Conservation (phyloP, 2,329 filamentous ascomycete genomes). For the Achaetomium macrosporum region DNA sequence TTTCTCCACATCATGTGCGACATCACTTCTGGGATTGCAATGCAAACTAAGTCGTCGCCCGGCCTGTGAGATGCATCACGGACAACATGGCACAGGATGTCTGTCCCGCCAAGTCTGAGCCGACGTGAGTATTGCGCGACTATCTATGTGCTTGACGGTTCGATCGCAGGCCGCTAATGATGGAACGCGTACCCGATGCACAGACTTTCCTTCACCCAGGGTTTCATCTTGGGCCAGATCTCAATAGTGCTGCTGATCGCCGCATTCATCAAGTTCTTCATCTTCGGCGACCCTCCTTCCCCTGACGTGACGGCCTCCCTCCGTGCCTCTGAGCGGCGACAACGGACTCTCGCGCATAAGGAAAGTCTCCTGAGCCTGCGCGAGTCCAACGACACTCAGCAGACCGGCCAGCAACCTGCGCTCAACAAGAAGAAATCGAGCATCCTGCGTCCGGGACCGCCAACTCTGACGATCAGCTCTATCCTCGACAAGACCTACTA, state of each 20-base stretch:
- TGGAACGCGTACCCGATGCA: neutral
- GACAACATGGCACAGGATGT: conserved; percentile 36
- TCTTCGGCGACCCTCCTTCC: conserved; percentile 89
- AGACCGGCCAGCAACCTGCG: conserved; percentile 28
- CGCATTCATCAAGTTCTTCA: conserved; percentile 99
- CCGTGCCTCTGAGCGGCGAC: conserved; percentile 67
- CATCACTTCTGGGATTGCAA: neutral
- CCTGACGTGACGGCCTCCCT: conserved; percentile 72
- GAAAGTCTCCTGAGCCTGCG: conserved; percentile 63
- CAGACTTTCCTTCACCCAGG: conserved; percentile 87
- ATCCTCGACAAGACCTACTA: conserved; percentile 98
- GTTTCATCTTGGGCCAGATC: conserved; percentile 86
- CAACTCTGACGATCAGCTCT: conserved; percentile 79
- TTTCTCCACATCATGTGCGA: neutral
- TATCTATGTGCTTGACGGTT: neutral
- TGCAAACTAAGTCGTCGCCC: neutral
- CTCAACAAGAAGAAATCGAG: conserved; percentile 63
- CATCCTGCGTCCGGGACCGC: conserved; percentile 61
- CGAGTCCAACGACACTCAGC: conserved; percentile 37
- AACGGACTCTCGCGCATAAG: conserved; percentile 69
- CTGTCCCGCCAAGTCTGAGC: conserved; percentile 40
- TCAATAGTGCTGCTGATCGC: conserved; percentile 87
- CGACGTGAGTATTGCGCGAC: conserved; percentile 36
- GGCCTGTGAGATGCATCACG: neutral
- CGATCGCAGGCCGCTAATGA: conserved; percentile 1